A percentile compares a stretch with the other conserved stretches of the same genome.
Conservation (phyloP, 306 rosid genomes). For the Vigna unguiculata region DNA sequence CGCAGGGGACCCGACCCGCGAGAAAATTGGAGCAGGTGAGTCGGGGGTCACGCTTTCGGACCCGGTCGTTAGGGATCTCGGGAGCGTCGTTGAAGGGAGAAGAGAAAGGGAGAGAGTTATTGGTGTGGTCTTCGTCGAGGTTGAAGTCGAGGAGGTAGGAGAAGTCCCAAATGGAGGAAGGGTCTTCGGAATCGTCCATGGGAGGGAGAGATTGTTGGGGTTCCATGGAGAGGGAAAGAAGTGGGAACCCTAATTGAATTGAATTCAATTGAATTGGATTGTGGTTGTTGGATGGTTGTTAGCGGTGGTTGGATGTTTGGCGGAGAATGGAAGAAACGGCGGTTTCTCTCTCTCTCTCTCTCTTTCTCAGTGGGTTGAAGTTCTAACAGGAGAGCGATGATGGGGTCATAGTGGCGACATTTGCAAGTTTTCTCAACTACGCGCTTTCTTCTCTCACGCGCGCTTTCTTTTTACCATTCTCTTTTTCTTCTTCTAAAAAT, state of each 20-base stretch:
- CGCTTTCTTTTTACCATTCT: not conserved
- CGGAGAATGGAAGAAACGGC: constrained; percentile 45
- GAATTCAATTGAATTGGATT: not conserved
- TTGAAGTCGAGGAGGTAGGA: constrained; percentile 46
- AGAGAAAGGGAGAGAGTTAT: not conserved
- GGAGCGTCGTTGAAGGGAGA: not conserved
- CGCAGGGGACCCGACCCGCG: constrained; percentile 92
- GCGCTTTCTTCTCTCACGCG: not conserved
- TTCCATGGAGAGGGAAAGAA: constrained; percentile 27
- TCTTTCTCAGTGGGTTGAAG: not conserved
- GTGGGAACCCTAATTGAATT: constrained; percentile 4
- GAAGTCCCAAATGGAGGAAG: constrained; percentile 50
- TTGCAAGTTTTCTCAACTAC: constrained; percentile 23
- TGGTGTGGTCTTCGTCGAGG: constrained; percentile 29
- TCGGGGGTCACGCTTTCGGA: constrained; percentile 93
- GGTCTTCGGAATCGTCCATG: constrained; percentile 45
- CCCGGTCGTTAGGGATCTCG: constrained; percentile 33
- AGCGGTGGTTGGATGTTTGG: constrained; percentile 36
- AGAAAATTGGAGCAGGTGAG: constrained; percentile 79
- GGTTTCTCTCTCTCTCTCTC: not conserved
- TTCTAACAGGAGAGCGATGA: not conserved
- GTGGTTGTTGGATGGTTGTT: not conserved
- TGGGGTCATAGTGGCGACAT: constrained; percentile 47
- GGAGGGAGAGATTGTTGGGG: not conserved
- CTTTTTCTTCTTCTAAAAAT: too few relatives aligned